These are phyloP conservation scores for Termitomyces sp. DNA, from an alignment of 768 basidiomycete species.

Conservation along the genomic window DNA sequence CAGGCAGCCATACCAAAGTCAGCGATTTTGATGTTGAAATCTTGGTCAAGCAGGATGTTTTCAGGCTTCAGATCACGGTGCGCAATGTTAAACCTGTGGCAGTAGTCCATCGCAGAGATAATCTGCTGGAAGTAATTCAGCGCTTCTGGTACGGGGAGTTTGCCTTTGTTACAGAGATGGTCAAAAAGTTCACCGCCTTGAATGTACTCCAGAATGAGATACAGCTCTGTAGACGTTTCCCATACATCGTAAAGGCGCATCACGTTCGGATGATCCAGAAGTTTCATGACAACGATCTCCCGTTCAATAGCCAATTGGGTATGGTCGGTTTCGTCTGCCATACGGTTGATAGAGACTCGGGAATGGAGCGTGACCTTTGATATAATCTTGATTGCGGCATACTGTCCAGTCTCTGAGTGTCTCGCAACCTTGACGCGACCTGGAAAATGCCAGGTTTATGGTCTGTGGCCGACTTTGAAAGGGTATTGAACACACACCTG, in stretches of 20 bases:
- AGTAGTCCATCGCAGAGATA: conserved; percentile 87
- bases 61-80: conserved; percentile 95
- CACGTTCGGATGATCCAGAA: conserved; percentile 93
- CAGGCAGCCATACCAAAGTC: conserved; percentile 99
- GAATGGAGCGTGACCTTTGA: conserved; percentile 71
- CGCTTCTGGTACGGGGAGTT: conserved; percentile 68
- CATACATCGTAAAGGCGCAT: conserved; percentile 95
- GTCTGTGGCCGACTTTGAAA: not conserved
- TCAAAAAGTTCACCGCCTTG: conserved; percentile 96
- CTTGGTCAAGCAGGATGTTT: conserved; percentile 81
- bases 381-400: conserved; percentile 94
- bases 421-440: conserved; percentile 90
- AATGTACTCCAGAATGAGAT: conserved; percentile 91
- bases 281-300: conserved; percentile 97
- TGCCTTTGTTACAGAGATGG: conserved; percentile 77
- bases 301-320: conserved; percentile 80
- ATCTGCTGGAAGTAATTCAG: conserved; percentile 91
- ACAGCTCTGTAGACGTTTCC: conserved; percentile 89
- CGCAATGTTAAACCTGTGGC: conserved; percentile 90
- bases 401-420: conserved; percentile 83
- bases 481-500: conserved; percentile 43
- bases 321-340: conserved; percentile 73
- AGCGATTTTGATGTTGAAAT: conserved; percentile 89
- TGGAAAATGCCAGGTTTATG: conserved; percentile 23
- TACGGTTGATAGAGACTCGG: conserved; percentile 61